phyloP scores from a whole-genome alignment of 352 stramenopile genomes.

The Phytopythium kandeliae region DNA sequence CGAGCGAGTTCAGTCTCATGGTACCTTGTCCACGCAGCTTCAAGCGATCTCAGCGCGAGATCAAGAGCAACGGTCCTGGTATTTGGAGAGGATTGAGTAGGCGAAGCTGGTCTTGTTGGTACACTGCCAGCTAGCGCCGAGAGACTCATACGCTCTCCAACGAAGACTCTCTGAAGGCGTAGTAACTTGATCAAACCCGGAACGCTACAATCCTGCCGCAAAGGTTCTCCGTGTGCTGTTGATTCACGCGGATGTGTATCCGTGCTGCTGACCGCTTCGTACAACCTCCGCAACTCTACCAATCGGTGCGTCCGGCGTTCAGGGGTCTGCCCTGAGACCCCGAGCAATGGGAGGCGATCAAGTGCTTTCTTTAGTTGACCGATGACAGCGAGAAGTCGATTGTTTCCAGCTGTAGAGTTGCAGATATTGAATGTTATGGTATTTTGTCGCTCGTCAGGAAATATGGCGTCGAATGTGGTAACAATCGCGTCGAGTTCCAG shows the following conservation, averaged over 20 bases:
- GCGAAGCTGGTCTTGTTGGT: no score
- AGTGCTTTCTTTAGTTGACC: background rate
- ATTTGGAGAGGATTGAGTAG: no score
- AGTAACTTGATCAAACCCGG: conserved; percentile 11
- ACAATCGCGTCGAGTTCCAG: background rate
- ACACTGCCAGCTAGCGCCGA: background rate
- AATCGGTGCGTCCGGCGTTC: background rate
- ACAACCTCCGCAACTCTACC: background rate
- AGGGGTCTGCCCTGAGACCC: background rate
- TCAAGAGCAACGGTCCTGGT: background rate
- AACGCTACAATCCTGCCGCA: background rate
- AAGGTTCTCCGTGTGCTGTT: background rate
- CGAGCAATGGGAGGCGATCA: background rate
- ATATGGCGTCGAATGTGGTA: background rate
- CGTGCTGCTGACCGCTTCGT: background rate
- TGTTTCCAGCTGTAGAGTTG: background rate
- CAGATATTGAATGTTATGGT: no score
- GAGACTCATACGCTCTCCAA: conserved; percentile 17
- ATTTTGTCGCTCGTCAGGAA: no score
- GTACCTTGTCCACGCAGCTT: background rate
- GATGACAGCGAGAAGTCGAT: background rate
- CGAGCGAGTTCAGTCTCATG: background rate
- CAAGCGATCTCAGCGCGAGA: background rate
- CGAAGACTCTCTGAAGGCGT: conserved; percentile 27
- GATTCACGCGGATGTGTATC: background rate